Evolutionary conservation across 2,329 filamentous ascomycete genomes (phyloP), one percentile per base, ranked within the genome.

Genomic region (Aphanocladium album): DNA sequence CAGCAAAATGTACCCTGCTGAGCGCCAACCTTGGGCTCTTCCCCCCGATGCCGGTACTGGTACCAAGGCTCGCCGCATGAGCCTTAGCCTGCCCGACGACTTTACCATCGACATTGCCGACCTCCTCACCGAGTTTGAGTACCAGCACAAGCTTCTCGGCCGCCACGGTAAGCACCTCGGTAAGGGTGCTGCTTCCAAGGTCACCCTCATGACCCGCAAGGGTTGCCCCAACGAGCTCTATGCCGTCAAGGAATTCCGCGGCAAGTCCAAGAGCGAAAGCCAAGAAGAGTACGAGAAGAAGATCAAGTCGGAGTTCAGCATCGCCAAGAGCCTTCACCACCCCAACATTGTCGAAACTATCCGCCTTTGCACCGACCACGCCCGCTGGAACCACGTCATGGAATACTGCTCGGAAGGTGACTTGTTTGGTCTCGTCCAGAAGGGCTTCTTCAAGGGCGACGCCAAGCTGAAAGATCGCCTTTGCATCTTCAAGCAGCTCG

Each of bases 301-400:
- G 79, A 90, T 96, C 77, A 96, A 93, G 74, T 93, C 90, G 1
- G 92, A 96, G 72, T 96, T 87, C 76, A 91, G 87, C 72, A 92
- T 96, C 65, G 90, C 90, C 62, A 93, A 93, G 77, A 91, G 89
- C 65, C 76, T 93, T 63, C 85, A 91, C 68, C 91, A 96, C 71
- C 90, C 91, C 55, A 96, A 96, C 72, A 90, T 96, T 67, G 89
- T 96, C 64, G 84, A 91, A 73, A 93, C 90, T 0, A 77, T 92
- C 60, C 85, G 88, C 33, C 80, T 96, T 6, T 95, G 91, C 76
- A 86, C 83, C 16, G 83, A 92, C 66, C 83, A 87, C 66, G 85
- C 84, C 35, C 86, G 88, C 43, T 96, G 90, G 89, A 93, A 91
- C 71, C 90, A 96, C 71, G 90, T 96, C 60, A 96, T 96, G 92